A percentile compares a stretch with the other conserved stretches of the same genome.
phyloP scores from a whole-genome alignment of 495 filamentous ascomycete species.

The Hyphodiscus hymeniophilus region DNA sequence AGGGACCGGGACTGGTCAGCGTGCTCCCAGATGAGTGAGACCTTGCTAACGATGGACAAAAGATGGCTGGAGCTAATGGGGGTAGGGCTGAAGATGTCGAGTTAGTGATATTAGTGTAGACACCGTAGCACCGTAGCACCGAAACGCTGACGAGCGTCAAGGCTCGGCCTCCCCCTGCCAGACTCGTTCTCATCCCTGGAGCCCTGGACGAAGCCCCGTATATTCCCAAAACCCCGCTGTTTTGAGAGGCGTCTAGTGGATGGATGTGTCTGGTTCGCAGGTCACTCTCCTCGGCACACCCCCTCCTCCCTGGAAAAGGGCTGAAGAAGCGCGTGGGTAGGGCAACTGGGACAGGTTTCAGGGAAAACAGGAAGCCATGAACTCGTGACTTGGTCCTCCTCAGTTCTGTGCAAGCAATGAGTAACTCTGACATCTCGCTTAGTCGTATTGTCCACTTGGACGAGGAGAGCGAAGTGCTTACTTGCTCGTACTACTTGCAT shows the following conservation, averaged over 20 bases:
- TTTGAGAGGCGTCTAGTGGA: background rate
- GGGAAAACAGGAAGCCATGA: no score
- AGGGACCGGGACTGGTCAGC: background rate
- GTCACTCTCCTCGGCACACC: background rate
- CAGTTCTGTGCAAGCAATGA: no score
- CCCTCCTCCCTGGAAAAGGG: background rate
- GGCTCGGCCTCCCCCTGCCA: background rate
- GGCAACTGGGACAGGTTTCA: no score
- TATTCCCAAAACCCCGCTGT: background rate
- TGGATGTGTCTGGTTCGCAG: background rate
- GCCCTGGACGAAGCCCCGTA: background rate
- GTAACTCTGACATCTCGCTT: no score
- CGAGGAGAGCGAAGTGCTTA: no score
- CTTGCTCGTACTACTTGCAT: no score
- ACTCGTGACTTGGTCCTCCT: no score
- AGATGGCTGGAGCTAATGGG: conserved; percentile 1
- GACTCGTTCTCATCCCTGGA: background rate
- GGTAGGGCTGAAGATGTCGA: conserved; percentile 11
- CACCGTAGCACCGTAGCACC: background rate
- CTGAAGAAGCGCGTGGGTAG: no score
- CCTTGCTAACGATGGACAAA: conserved; percentile 1
- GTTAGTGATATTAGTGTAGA: no score
- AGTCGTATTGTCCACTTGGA: no score
- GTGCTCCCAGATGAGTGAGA: conserved; percentile 2
- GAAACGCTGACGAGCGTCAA: background rate